A percentile compares a stretch with the other conserved stretches of the same genome.
Conservation (phyloP, 208 protist species). For the Phytomonas francai region DNA sequence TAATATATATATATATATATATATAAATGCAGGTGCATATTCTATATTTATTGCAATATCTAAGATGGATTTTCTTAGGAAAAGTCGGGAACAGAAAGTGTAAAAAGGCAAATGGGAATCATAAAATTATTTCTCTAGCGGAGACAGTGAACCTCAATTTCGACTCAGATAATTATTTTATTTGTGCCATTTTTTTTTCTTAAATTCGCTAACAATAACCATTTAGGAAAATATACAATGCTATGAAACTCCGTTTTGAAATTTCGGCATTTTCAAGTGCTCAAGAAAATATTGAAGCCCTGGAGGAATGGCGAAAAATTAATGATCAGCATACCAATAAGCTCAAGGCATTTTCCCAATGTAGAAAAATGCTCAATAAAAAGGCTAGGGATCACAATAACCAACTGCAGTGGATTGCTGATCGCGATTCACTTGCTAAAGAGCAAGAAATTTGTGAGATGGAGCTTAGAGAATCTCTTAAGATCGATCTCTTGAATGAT, state of each 20-base stretch:
- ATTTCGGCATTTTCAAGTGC: conserved; percentile 17
- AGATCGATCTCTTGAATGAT: not conserved
- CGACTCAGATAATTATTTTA: not conserved
- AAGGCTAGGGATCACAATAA: conserved; percentile 6
- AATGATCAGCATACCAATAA: conserved; percentile 12
- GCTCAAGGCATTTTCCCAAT: conserved; percentile 13
- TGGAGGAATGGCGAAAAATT: conserved; percentile 21
- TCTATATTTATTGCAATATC: conserved; percentile 4
- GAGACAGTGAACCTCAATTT: too few relatives aligned
- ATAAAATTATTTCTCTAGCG: not conserved
- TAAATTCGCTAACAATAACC: not conserved
- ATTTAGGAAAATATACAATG: conserved; percentile 1
- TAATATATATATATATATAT: conserved; percentile 5
- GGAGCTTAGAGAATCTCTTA: conserved; percentile 4
- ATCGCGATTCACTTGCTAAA: conserved; percentile 11
- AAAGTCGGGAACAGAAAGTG: not conserved
- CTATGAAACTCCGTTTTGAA: not conserved
- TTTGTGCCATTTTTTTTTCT: not conserved
- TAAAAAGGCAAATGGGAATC: not conserved
- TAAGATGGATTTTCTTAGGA: not conserved
- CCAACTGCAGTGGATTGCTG: conserved; percentile 9
- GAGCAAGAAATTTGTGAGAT: conserved; percentile 10
- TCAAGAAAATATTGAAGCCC: conserved; percentile 18
- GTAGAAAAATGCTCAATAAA: conserved; percentile 25
- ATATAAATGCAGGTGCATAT: not conserved